Conservation (phyloP, 2,329 filamentous ascomycete genomes). For the Arthrobotrys sinensis region DNA sequence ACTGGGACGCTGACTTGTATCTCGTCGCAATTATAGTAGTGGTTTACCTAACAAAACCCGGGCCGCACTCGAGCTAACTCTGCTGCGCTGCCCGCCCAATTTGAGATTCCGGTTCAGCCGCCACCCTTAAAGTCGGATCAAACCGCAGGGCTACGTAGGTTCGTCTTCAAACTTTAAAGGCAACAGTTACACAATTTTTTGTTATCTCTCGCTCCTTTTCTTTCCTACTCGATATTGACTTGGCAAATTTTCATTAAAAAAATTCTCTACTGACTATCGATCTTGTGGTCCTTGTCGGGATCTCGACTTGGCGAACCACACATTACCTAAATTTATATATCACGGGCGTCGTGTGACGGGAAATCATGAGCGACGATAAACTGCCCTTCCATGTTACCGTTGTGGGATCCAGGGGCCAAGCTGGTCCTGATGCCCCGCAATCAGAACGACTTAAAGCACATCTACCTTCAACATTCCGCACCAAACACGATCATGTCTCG, state of each 20-base stretch:
- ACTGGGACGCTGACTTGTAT: background rate
- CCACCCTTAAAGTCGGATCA: background rate
- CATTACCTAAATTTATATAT: background rate
- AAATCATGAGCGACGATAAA: constrained; percentile 24
- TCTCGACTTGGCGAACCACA: too few species aligned
- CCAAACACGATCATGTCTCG: constrained; percentile 35
- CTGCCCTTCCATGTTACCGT: constrained; percentile 20
- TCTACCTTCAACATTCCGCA: constrained; percentile 41
- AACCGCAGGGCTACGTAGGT: background rate
- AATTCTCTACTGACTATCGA: too few species aligned
- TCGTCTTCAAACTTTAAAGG: background rate
- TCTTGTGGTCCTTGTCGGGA: too few species aligned
- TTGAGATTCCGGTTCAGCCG: constrained; percentile 9
- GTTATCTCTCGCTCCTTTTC: too few species aligned
- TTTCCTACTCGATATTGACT: too few species aligned
- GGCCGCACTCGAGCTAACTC: background rate
- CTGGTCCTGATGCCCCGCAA: background rate
- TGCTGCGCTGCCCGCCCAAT: constrained; percentile 12
- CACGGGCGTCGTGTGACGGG: background rate
- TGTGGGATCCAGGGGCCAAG: background rate
- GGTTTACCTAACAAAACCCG: background rate
- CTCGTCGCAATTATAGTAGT: background rate
- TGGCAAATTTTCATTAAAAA: too few species aligned
- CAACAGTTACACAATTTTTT: background rate
- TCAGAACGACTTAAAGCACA: background rate